A percentile compares a stretch with the other conserved stretches of the same genome.
These are phyloP conservation scores for Zygosaccharomyces gambellarensis DNA, from an alignment of 805 yeast genomes.

Conservation along the genomic window DNA sequence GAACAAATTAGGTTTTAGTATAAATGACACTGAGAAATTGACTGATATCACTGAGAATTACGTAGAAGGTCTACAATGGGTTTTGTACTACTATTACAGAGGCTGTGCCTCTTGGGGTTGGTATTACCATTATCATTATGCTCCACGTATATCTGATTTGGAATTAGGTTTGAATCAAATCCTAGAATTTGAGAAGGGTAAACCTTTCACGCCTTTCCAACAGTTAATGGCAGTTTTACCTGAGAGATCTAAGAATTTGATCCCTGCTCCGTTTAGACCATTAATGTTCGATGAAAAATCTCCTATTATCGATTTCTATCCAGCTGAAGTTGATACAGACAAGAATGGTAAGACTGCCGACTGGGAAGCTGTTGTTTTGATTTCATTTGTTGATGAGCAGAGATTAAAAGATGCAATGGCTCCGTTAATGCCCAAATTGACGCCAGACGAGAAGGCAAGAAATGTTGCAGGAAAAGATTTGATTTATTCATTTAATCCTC, in stretches of 20 bases:
- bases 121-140: slow-evolving; percentile 85
- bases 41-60: slow-evolving; percentile 70
- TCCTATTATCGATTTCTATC: slow-evolving; percentile 87
- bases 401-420: slow-evolving; percentile 68
- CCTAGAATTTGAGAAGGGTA: slow-evolving; percentile 60
- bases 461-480: slow-evolving; percentile 72
- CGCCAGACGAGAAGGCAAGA: slow-evolving; percentile 66
- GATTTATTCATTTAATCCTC: slow-evolving; percentile 70
- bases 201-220: slow-evolving; percentile 87
- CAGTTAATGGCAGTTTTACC: slow-evolving; percentile 98
- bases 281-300: slow-evolving; percentile 83
- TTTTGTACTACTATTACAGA: slow-evolving; percentile 78
- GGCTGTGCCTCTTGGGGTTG: slow-evolving; percentile 96
- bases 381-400: slow-evolving; percentile 84
- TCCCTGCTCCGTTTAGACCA: slow-evolving; percentile 72
- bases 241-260: slow-evolving; percentile 74
- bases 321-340: slow-evolving; percentile 80
- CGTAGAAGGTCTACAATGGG: slow-evolving; percentile 97
- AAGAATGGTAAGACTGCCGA: slow-evolving; percentile 91
- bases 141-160: slow-evolving; percentile 92
- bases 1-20: slow-evolving; percentile 68
- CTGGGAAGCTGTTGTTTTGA: slow-evolving; percentile 96
- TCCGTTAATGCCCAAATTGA: slow-evolving; percentile 56
- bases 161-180: slow-evolving; percentile 61
- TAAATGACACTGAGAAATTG: slow-evolving; percentile 55